Conservation (phyloP, 108 stramenopile species). For the Nitzschia putrida region DNA sequence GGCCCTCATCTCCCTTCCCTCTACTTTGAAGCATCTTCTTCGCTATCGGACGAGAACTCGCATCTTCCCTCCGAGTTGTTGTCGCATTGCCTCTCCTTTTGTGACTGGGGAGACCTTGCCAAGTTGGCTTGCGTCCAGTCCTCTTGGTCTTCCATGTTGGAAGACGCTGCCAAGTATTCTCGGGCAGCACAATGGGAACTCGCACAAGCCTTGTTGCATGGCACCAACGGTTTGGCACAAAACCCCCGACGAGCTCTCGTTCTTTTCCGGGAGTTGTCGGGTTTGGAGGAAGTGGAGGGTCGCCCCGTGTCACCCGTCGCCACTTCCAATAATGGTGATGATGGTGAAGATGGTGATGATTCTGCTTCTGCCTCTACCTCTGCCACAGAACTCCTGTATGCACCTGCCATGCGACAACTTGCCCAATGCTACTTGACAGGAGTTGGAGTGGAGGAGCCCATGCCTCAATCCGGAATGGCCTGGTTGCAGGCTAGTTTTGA, state of each 20-base stretch:
- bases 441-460: slow-evolving; percentile 44
- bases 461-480: slow-evolving; percentile 46
- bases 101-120: slow-evolving; percentile 83
- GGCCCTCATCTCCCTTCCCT: slow-evolving; percentile 7
- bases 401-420: slow-evolving; percentile 62
- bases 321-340: background rate
- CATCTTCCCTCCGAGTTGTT: slow-evolving; percentile 72
- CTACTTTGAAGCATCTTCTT: slow-evolving; percentile 26
- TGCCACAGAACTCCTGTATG: slow-evolving; percentile 34
- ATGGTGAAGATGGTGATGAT: slow-evolving; percentile 3
- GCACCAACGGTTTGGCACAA: slow-evolving; percentile 54
- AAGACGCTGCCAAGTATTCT: slow-evolving; percentile 67
- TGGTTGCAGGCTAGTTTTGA: slow-evolving; percentile 77
- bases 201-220: slow-evolving; percentile 47
- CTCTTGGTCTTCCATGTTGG: slow-evolving; percentile 61
- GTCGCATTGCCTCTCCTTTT: slow-evolving; percentile 57
- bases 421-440: slow-evolving; percentile 67
- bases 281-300: slow-evolving; percentile 39
- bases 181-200: slow-evolving; percentile 71
- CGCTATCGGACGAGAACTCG: background rate
- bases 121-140: slow-evolving; percentile 73
- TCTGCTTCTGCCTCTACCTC: background rate
- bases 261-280: slow-evolving; percentile 53
- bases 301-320: slow-evolving; percentile 11
- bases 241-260: slow-evolving; percentile 62